Evolutionary conservation across 257 asterid genomes (phyloP), one percentile per base, ranked within the genome.

Genomic region (Solanum tarapatanum): DNA sequence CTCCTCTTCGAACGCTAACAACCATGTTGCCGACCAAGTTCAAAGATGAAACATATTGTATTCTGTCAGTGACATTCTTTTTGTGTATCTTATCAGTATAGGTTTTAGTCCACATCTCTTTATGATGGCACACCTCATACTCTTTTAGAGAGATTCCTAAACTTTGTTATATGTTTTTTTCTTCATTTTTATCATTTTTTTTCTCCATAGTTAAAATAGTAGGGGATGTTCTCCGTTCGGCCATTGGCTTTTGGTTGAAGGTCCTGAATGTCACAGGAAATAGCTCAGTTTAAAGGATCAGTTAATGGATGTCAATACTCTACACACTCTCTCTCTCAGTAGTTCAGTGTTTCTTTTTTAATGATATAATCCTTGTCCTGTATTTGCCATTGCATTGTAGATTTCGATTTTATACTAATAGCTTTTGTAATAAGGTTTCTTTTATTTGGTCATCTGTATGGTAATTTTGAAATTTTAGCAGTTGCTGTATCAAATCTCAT

Each of bases 1-100:
- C 82, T 93, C 98, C 1, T 90, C 97, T 3, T 96, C 99, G 24
- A 82, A 90, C 11, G 87, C 96, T 24, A 91, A 91, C 91, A 95
- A 92, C 90, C 99, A 93, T 86, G 94, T 92, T n/a, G 88, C 94
- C 3, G 99, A 96, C 55, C 96, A 93, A 84, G 93, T 86, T 88
- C 98, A 95, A 87, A 94, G 99, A 91, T 96, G 93, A 93, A 45
- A 43, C 32, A 30, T 74, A 5, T 37, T 83, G 21, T 76, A n/a
- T 12, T 66, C 62, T 26, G 37, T 48, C 64, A 26, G 82, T 87
- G 74, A 84, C 84, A 87, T 87, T 89, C 75, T 70, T 84, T 87
- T 60, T 87, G 91, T 94, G 94, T 91, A 93, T 89, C 77, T 91
- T 88, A 64, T 85, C 89, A 89, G 91, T 69, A 91, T 94, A 95